Evolutionary conservation across 2,329 filamentous ascomycete species (phyloP).

Genomic region (Curvularia eragrostidis): DNA sequence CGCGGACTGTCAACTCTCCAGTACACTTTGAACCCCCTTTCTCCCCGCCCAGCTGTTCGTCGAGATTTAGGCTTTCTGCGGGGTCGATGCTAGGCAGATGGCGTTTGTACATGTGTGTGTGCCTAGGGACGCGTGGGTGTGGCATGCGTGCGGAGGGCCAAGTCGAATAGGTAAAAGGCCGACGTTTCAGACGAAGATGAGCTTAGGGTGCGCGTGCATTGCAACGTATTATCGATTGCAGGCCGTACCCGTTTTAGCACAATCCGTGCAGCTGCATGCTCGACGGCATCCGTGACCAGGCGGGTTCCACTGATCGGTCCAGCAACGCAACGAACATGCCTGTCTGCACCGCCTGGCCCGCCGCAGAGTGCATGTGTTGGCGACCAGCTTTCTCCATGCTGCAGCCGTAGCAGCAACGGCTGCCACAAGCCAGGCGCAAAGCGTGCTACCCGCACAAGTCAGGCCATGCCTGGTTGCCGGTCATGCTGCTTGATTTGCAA

Average conservation of each 20-base stretch:
- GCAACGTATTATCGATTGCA: neutral
- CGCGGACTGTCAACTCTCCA: neutral
- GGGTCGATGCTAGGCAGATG: neutral
- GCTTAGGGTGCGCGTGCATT: neutral
- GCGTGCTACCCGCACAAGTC: slow-evolving; percentile 6
- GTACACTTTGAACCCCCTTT: neutral
- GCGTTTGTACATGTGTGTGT: neutral
- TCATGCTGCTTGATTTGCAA: slow-evolving; percentile 19
- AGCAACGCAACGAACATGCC: slow-evolving; percentile 6
- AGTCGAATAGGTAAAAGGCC: neutral
- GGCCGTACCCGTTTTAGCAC: neutral
- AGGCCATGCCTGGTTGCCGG: slow-evolving; percentile 8
- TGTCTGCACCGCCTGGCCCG: neutral
- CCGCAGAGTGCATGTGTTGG: neutral
- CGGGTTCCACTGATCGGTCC: slow-evolving; percentile 5
- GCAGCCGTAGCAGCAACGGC: slow-evolving; percentile 8
- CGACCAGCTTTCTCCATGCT: neutral
- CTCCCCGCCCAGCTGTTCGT: neutral
- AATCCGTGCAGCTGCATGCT: slow-evolving; percentile 1
- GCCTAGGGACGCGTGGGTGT: neutral
- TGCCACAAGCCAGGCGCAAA: neutral
- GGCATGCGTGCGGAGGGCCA: neutral
- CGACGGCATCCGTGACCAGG: too few relatives aligned
- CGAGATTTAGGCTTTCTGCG: neutral
- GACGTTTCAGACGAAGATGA: neutral